These are phyloP conservation scores for Fusarium xyrophilum DNA, from an alignment of 2,329 filamentous ascomycete genomes.

Conservation along the genomic window DNA sequence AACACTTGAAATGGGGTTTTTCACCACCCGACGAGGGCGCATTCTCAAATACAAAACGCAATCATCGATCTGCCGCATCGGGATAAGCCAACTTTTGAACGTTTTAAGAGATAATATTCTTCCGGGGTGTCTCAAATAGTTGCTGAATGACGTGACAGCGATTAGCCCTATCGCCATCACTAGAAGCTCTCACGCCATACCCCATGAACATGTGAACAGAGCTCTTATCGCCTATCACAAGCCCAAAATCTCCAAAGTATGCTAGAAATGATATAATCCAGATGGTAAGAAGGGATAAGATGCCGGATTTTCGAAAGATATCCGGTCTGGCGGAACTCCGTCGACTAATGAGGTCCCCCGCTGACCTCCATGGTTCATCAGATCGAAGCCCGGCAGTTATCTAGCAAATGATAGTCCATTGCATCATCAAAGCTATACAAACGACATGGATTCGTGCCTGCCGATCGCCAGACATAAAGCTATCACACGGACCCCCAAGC, in stretches of 20 bases:
- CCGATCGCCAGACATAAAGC: background rate
- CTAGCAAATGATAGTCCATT: background rate
- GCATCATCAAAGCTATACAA: constrained; percentile 7
- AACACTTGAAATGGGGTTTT: no score
- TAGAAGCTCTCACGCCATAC: background rate
- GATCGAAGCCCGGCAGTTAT: background rate
- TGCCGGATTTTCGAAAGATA: background rate
- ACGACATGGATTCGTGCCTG: background rate
- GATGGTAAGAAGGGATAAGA: background rate
- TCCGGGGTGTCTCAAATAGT: background rate
- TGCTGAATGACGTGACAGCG: background rate
- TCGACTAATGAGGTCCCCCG: background rate
- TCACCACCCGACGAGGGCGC: background rate
- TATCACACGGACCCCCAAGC: background rate
- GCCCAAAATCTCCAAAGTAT: rapidly evolving
- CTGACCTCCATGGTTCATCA: background rate
- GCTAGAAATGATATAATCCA: background rate
- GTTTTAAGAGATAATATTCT: background rate
- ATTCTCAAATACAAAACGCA: background rate
- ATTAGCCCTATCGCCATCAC: background rate
- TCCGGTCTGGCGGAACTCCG: background rate
- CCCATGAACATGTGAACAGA: background rate
- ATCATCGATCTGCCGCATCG: background rate
- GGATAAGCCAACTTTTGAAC: rapidly evolving
- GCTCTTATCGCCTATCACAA: background rate